Evolutionary conservation across 495 filamentous ascomycete species (phyloP).

Genomic region (Penicillium psychrofluorescens): DNA sequence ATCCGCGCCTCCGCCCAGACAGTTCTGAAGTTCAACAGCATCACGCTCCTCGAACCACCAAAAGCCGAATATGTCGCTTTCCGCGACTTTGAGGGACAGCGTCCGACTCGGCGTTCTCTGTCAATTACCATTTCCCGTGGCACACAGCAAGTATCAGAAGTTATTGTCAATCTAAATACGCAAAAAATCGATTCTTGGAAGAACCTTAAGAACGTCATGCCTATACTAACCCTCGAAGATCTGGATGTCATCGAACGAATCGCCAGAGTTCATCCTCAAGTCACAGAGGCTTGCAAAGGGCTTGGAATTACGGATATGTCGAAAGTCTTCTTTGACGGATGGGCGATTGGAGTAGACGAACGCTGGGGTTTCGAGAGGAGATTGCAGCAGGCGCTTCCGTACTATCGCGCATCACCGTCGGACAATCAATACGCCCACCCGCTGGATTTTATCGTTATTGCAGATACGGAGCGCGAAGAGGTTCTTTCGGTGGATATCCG

Average conservation of each 20-base stretch:
- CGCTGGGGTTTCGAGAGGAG: conserved; percentile 32
- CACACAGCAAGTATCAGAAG: conserved; percentile 53
- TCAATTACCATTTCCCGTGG: conserved; percentile 27
- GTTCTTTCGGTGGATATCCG: conserved; percentile 87
- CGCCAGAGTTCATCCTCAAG: conserved; percentile 64
- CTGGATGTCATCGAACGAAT: conserved; percentile 74
- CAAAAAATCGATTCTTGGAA: conserved; percentile 67
- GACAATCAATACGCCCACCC: conserved; percentile 37
- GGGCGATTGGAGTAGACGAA: conserved; percentile 33
- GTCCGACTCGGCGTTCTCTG: conserved; percentile 22
- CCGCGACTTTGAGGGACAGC: conserved; percentile 48
- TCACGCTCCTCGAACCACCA: conserved; percentile 70
- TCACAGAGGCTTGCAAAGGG: conserved; percentile 78
- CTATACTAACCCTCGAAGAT: conserved; percentile 85
- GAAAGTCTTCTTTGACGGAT: conserved; percentile 71
- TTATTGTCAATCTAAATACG: conserved; percentile 65
- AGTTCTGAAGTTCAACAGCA: conserved; percentile 69
- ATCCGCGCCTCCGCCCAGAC: conserved; percentile 25
- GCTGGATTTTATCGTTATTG: conserved; percentile 28
- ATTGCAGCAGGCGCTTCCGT: conserved; percentile 31
- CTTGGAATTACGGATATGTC: conserved; percentile 82
- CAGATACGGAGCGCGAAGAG: conserved; percentile 78
- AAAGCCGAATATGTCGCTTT: conserved; percentile 75
- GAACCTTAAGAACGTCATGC: conserved; percentile 64
- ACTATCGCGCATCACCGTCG: conserved; percentile 40